A percentile compares a stretch with the other conserved stretches of the same genome.
These are phyloP conservation scores for Saccharomyces pastorianus DNA, from an alignment of 1,139 yeast genomes.

Conservation along the genomic window DNA sequence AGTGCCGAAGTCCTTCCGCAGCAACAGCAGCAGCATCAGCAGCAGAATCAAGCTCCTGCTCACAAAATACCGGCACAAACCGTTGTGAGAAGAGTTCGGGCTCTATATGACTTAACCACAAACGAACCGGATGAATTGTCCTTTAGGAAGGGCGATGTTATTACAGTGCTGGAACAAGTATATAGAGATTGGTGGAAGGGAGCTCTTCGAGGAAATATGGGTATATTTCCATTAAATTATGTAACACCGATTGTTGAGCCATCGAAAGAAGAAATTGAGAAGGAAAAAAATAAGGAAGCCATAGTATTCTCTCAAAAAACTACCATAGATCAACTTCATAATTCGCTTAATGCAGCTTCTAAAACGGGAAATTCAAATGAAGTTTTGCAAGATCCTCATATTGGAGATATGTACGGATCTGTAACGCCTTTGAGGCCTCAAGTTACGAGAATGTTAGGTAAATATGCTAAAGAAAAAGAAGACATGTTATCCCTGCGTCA, in stretches of 20 bases:
- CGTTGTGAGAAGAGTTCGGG: constrained; percentile 63
- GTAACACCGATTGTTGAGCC: constrained; percentile 73
- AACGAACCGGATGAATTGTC: constrained; percentile 65
- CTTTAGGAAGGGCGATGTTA: constrained; percentile 66
- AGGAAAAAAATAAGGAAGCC: constrained; percentile 38
- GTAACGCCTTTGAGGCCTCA: constrained; percentile 67
- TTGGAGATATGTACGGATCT: constrained; percentile 54
- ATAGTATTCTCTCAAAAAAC: constrained; percentile 41
- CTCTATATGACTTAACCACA: constrained; percentile 72
- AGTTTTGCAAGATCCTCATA: constrained; percentile 41
- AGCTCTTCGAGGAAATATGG: constrained; percentile 66
- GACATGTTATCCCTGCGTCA: constrained; percentile 65
- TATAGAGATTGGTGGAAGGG: constrained; percentile 98
- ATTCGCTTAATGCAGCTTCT: constrained; percentile 28
- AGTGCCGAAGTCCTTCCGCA: background rate
- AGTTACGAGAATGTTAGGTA: constrained; percentile 64
- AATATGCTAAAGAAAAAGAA: constrained; percentile 64
- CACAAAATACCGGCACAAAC: background rate
- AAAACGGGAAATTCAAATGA: constrained; percentile 36
- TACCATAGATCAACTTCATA: constrained; percentile 55
- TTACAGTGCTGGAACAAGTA: constrained; percentile 78
- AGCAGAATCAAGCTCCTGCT: constrained; percentile 9
- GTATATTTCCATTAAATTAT: constrained; percentile 91
- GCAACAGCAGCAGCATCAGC: background rate
- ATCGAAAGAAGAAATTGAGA: constrained; percentile 44